phyloP scores from a whole-genome alignment of 768 basidiomycete genomes.

The Suillus subluteus region DNA sequence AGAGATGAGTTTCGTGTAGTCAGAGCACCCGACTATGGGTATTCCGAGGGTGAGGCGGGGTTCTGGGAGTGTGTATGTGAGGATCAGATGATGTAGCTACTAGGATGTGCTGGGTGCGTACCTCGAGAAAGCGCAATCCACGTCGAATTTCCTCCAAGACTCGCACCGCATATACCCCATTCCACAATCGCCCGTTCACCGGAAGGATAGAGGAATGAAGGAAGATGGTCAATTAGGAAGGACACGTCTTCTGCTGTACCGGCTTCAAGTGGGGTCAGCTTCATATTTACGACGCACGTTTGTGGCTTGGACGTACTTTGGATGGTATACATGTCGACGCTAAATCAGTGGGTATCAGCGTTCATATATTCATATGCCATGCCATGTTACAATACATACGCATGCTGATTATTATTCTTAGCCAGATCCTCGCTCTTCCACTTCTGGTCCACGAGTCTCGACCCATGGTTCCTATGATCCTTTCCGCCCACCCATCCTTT shows the following conservation, averaged over 20 bases:
- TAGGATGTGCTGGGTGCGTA: slow-evolving; percentile 16
- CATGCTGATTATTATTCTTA: slow-evolving; percentile 29
- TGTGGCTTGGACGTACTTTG: slow-evolving; percentile 26
- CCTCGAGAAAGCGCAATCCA: slow-evolving; percentile 69
- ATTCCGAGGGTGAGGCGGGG: slow-evolving; percentile 48
- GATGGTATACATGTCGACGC: slow-evolving; percentile 35
- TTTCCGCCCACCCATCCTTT: slow-evolving; percentile 8
- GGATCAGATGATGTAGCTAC: too few species aligned
- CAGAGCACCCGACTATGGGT: slow-evolving; percentile 72
- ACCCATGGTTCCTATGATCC: slow-evolving; percentile 38
- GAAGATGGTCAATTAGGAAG: slow-evolving; percentile 80
- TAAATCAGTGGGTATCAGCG: slow-evolving; percentile 10
- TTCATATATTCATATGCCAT: too few species aligned
- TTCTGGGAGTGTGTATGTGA: slow-evolving; percentile 33
- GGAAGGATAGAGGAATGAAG: slow-evolving; percentile 70
- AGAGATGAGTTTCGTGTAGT: slow-evolving; percentile 60
- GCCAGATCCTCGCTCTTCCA: slow-evolving; percentile 30
- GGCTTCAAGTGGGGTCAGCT: slow-evolving; percentile 21
- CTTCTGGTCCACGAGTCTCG: slow-evolving; percentile 26
- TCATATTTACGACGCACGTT: not conserved
- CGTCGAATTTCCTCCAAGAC: slow-evolving; percentile 83
- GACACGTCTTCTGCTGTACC: slow-evolving; percentile 80
- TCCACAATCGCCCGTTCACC: slow-evolving; percentile 61
- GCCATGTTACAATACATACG: slow-evolving; percentile 23
- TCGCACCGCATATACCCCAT: slow-evolving; percentile 78